Evolutionary conservation across 495 filamentous ascomycete species (phyloP).

Genomic region (Xylaria castorea): DNA sequence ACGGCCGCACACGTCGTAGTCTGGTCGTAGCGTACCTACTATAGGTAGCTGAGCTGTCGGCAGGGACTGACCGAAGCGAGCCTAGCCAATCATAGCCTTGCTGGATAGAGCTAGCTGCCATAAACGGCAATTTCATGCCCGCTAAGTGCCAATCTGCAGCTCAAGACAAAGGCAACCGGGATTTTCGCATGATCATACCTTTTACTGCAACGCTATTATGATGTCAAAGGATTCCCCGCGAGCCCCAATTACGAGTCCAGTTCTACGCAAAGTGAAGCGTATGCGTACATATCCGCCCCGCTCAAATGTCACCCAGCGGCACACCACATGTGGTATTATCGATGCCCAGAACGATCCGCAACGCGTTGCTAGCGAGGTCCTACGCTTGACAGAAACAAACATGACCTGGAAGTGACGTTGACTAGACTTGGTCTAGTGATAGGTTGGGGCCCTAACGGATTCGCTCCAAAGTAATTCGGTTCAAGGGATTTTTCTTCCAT

Average conservation of each 20-base stretch:
- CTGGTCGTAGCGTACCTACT: too few relatives aligned
- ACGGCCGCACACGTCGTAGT: background rate
- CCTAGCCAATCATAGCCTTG: slow-evolving; percentile 32
- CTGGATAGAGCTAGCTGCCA: slow-evolving; percentile 20
- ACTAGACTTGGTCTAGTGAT: background rate
- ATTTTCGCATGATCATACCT: background rate
- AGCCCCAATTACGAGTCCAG: background rate
- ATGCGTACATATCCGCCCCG: background rate
- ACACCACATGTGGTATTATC: background rate
- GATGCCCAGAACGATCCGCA: background rate
- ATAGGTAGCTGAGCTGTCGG: background rate
- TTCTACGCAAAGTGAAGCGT: background rate
- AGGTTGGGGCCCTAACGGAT: background rate
- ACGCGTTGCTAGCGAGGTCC: background rate
- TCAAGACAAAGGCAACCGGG: background rate
- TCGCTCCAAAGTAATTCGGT: background rate
- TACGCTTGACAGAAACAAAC: background rate
- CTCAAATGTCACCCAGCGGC: background rate
- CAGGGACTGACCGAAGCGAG: background rate
- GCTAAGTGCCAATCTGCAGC: background rate
- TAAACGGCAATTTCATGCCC: slow-evolving; percentile 35
- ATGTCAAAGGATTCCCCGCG: background rate
- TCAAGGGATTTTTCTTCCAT: slow-evolving; percentile 1
- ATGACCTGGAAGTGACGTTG: background rate
- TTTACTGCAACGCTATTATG: background rate